These are phyloP conservation scores for Hypoxylon sp. DNA, from an alignment of 2,329 filamentous ascomycete species.

Conservation along the genomic window DNA sequence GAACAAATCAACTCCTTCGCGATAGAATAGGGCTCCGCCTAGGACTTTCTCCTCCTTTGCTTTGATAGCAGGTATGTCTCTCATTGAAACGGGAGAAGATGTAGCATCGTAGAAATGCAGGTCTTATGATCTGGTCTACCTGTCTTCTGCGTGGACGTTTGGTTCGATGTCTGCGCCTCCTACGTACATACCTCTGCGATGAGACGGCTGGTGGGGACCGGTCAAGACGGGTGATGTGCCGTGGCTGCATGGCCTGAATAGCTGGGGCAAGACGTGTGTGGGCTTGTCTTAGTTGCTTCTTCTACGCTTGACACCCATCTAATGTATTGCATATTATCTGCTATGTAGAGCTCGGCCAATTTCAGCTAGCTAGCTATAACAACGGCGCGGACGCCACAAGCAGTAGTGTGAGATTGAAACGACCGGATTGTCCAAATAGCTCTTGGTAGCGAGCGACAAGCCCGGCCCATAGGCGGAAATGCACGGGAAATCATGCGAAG, in stretches of 20 bases:
- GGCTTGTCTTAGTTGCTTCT: slow-evolving; percentile 4
- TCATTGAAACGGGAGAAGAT: slow-evolving; percentile 1
- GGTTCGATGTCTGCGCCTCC: slow-evolving; percentile 12
- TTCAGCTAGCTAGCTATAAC: slow-evolving; percentile 4
- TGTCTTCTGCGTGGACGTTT: slow-evolving; percentile 8
- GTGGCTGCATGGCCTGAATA: slow-evolving; percentile 36
- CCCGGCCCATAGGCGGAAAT: background rate
- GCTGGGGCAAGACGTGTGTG: background rate
- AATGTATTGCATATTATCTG: no score
- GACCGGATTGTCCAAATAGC: background rate
- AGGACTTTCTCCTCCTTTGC: background rate
- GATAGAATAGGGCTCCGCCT: slow-evolving; percentile 1
- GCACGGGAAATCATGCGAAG: slow-evolving; percentile 1
- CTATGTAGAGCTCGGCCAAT: background rate
- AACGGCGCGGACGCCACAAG: slow-evolving; percentile 24
- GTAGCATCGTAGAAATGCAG: slow-evolving; percentile 13
- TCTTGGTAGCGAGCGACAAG: slow-evolving; percentile 14
- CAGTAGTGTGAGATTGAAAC: slow-evolving; percentile 26
- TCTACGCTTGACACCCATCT: background rate
- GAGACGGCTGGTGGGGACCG: slow-evolving; percentile 14
- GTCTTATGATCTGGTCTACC: slow-evolving; percentile 26
- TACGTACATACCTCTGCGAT: background rate
- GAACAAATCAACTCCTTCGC: background rate
- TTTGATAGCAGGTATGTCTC: slow-evolving; percentile 19
- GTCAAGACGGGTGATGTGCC: slow-evolving; percentile 41